These are phyloP conservation scores for Salix viminalis DNA, from an alignment of 345 rosid genomes.

Conservation along the genomic window DNA sequence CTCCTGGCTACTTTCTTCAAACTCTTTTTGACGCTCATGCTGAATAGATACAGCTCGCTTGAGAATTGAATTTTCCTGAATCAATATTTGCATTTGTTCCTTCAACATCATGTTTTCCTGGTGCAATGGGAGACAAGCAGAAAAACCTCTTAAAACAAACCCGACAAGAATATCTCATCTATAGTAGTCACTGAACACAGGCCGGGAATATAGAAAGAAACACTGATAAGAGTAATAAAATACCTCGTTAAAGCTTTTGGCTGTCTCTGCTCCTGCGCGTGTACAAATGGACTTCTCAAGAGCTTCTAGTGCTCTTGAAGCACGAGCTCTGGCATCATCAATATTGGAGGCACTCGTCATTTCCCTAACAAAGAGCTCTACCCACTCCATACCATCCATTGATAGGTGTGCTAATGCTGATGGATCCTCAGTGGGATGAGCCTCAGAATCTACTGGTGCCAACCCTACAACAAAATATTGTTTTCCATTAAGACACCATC, in stretches of 20 bases:
- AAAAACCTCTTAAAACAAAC: neutral
- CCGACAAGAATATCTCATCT: neutral
- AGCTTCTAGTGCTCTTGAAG: slow-evolving; percentile 67
- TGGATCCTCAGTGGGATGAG: slow-evolving; percentile 29
- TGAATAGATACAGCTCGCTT: slow-evolving; percentile 79
- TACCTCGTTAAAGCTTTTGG: slow-evolving; percentile 54
- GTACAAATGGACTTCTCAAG: slow-evolving; percentile 71
- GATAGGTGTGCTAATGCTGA: slow-evolving; percentile 30
- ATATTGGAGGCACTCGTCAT: slow-evolving; percentile 65
- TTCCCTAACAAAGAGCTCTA: slow-evolving; percentile 72
- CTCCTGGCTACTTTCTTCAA: slow-evolving; percentile 56
- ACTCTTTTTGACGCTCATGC: slow-evolving; percentile 73
- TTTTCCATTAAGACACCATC: neutral
- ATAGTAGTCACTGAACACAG: neutral
- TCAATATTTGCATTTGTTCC: slow-evolving; percentile 62
- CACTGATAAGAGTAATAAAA: neutral
- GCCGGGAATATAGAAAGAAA: neutral
- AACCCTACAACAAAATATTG: slow-evolving; percentile 17
- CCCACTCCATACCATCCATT: slow-evolving; percentile 71
- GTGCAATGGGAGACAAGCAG: neutral
- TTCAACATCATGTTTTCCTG: slow-evolving; percentile 66
- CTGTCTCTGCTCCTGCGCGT: slow-evolving; percentile 53
- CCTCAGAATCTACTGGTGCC: slow-evolving; percentile 29
- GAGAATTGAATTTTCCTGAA: slow-evolving; percentile 65
- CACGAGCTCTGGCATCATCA: slow-evolving; percentile 80